Evolutionary conservation across 176 grass and related monocot genomes (phyloP), one percentile per base, ranked within the genome.

Genomic region (Carex pumila): DNA sequence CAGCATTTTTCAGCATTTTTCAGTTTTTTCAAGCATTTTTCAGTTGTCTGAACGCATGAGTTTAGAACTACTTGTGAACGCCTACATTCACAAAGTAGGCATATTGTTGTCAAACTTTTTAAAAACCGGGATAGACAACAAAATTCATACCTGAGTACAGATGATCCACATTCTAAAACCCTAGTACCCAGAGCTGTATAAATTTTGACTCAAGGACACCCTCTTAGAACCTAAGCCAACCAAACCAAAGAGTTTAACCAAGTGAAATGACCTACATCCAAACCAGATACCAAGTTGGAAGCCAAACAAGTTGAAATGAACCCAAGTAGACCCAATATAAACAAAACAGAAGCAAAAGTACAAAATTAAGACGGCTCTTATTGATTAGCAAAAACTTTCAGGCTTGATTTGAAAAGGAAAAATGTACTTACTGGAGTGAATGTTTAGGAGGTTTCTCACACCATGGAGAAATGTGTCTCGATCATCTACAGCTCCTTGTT

Each of bases 401-500:
- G 41, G n/a, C 18, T 49, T 25, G 10, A 73, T 8, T 73, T 80
- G 37, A 53, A 83, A 12, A 37, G 30, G 25, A 34, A 69, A 45
- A n/a, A 47, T 69, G 15, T 66, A 65, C 67, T 83, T 93, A 94
- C 95, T 90, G 39, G 88, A 98, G 53, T 91, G 82, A 82, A 89
- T 89, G 76, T 90, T 89, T 82, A 98, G 84, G 41, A 94, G 91
- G 92, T 94, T 92, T 62, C 89, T 88, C 37, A 93, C 88, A 71
- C 86, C 79, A 90, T 94, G 95, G 7, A 98, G 89, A 81, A 91
- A 91, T 50, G 84, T 90, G 89, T 95, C 95, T 25, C 86, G 83
- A 32, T 98, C 95, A 84, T 98, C 91, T 85, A 98, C 83, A 83
- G 91, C 87, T 41, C 95, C 95, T 89, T 94, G 91, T 84, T 94